These are phyloP conservation scores for Spathaspora passalidarum DNA, from an alignment of 805 yeast genomes.

Conservation along the genomic window DNA sequence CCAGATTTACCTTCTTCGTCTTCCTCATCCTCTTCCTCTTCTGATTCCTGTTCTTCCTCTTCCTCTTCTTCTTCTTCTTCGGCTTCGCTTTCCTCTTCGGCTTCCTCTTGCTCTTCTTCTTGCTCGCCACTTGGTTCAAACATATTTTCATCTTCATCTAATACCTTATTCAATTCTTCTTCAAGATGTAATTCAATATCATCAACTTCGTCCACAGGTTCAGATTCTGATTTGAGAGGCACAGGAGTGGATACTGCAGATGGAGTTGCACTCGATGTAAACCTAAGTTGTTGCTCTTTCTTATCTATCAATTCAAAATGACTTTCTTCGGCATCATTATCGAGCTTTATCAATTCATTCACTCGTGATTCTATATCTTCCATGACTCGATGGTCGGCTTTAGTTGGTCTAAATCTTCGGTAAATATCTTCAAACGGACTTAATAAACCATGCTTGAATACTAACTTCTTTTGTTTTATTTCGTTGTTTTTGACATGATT, in stretches of 20 bases:
- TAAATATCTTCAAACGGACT: constrained; percentile 74
- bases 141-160: constrained; percentile 26
- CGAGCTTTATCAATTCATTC: constrained; percentile 68
- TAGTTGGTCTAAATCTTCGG: constrained; percentile 67
- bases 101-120: constrained; percentile 32
- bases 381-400: constrained; percentile 66
- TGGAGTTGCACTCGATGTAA: constrained; percentile 21
- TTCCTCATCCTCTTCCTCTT: constrained; percentile 47
- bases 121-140: constrained; percentile 7
- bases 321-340: constrained; percentile 80
- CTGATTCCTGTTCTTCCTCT: constrained; percentile 52
- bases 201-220: constrained; percentile 28
- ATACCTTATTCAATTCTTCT: constrained; percentile 55
- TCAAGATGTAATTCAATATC: constrained; percentile 40
- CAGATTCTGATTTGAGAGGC: constrained; percentile 14
- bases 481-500: constrained; percentile 28
- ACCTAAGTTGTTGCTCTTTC: constrained; percentile 34
- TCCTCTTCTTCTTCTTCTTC: constrained; percentile 57
- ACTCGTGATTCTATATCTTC: constrained; percentile 78
- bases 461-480: constrained; percentile 46
- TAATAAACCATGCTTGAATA: constrained; percentile 74
- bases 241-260: constrained; percentile 27
- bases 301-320: constrained; percentile 69
- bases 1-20: constrained; percentile 53
- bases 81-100: constrained; percentile 48